phyloP scores from a whole-genome alignment of 2,329 filamentous ascomycete species.

The Erysiphe neolycopersici region DNA sequence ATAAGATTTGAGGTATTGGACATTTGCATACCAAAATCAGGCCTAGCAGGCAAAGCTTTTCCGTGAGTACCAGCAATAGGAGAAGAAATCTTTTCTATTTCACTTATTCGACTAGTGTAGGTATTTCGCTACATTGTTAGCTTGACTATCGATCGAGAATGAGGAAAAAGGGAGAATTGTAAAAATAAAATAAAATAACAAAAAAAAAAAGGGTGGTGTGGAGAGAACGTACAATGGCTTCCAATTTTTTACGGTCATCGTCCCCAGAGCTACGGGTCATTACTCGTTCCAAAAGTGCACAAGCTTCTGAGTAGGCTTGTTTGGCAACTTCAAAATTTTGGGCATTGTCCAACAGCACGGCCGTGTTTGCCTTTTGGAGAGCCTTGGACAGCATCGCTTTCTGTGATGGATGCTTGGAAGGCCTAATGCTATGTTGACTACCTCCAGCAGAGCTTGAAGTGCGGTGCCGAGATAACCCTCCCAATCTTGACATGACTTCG shows the following conservation, averaged over 20 bases:
- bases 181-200: no score
- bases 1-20: neutral
- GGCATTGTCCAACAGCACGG: constrained; percentile 84
- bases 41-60: constrained; percentile 51
- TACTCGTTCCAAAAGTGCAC: constrained; percentile 63
- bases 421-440: constrained; percentile 16
- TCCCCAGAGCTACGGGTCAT: constrained; percentile 60
- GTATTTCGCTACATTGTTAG: constrained; percentile 40
- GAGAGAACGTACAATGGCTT: constrained; percentile 59
- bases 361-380: constrained; percentile 82
- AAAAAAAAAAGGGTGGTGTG: no score
- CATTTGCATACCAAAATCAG: constrained; percentile 21
- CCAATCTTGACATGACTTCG: constrained; percentile 4
- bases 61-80: constrained; percentile 20
- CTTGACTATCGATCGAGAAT: neutral
- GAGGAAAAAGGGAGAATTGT: no score
- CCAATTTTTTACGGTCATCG: constrained; percentile 71
- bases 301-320: constrained; percentile 76
- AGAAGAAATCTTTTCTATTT: constrained; percentile 43
- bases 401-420: constrained; percentile 34
- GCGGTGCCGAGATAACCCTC: constrained; percentile 20
- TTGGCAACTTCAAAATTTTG: constrained; percentile 83
- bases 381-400: constrained; percentile 95
- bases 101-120: constrained; percentile 71
- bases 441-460: constrained; percentile 20